Evolutionary conservation across 192 early-diverging fungal species (phyloP).

Genomic region (Chytriomyces sp.): DNA sequence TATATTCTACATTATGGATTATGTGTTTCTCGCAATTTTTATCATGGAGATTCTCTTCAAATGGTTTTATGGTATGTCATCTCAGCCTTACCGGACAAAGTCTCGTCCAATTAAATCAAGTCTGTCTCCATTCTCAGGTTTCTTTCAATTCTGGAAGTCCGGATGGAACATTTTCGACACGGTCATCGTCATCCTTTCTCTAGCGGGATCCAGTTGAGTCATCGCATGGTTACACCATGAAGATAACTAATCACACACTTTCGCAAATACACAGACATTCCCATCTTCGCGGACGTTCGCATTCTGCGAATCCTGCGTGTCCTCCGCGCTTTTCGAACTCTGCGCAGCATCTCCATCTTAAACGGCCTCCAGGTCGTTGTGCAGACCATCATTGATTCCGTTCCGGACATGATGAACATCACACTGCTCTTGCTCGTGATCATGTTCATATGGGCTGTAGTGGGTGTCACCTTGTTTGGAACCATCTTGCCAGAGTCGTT

Average conservation of each 20-base stretch:
- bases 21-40: conserved; percentile 36
- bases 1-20: conserved; percentile 34
- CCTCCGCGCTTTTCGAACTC: conserved; percentile 34
- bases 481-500: conserved; percentile 24
- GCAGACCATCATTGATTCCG: conserved; percentile 38
- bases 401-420: conserved; percentile 47
- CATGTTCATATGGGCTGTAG: conserved; percentile 47
- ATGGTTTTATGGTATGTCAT: conserved; percentile 36
- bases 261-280: conserved; percentile 9
- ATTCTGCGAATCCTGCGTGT: conserved; percentile 39
- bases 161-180: conserved; percentile 41
- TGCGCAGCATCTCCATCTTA: conserved; percentile 32
- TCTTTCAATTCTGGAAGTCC: conserved; percentile 39
- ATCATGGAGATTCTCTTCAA: conserved; percentile 44
- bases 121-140: conserved; percentile 19
- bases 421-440: conserved; percentile 38
- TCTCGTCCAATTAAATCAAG: too few relatives aligned
- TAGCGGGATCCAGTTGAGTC: conserved; percentile 14
- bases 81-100: background rate
- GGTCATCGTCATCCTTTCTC: conserved; percentile 20
- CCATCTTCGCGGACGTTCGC: conserved; percentile 8
- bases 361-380: conserved; percentile 44
- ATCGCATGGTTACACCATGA: background rate
- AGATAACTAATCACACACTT: background rate
- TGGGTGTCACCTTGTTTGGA: conserved; percentile 46